Evolutionary conservation across 2,329 filamentous ascomycete genomes (phyloP).

Genomic region (Piedraia hortae): DNA sequence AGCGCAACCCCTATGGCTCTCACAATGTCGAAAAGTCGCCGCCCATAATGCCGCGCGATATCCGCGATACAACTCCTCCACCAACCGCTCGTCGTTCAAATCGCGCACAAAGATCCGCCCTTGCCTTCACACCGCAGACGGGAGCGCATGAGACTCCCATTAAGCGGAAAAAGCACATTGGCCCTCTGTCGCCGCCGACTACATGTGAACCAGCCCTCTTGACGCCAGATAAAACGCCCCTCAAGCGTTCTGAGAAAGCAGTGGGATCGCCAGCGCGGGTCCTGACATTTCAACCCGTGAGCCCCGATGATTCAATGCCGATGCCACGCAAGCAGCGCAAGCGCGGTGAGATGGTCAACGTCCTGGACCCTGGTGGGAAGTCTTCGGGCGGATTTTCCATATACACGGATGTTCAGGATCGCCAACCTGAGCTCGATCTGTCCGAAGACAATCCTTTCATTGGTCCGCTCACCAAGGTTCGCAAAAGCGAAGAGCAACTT

Average conservation of each 20-base stretch:
- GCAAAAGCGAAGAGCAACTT: slow-evolving; percentile 29
- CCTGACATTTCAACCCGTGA: slow-evolving; percentile 27
- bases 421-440: slow-evolving; percentile 37
- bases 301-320: slow-evolving; percentile 29
- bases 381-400: too few species aligned
- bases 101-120: not conserved
- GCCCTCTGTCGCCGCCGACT: too few species aligned
- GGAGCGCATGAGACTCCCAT: slow-evolving; percentile 1
- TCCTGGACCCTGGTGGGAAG: too few species aligned
- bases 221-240: too few species aligned
- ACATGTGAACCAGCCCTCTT: too few species aligned
- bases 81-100: slow-evolving; percentile 15
- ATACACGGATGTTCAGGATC: slow-evolving; percentile 55
- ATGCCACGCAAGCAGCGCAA: slow-evolving; percentile 25
- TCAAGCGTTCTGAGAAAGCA: slow-evolving; percentile 24
- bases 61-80: slow-evolving; percentile 15
- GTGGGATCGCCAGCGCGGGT: slow-evolving; percentile 24
- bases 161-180: slow-evolving; percentile 21
- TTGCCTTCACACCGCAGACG: not conserved
- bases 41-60: slow-evolving; percentile 5
- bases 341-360: slow-evolving; percentile 14
- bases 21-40: slow-evolving; percentile 10
- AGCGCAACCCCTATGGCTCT: slow-evolving; percentile 19
- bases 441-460: slow-evolving; percentile 47
- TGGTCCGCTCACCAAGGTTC: slow-evolving; percentile 15